Conservation (phyloP, 371 early-diverging fungal genomes). For the Apophysomyces elegans region DNA sequence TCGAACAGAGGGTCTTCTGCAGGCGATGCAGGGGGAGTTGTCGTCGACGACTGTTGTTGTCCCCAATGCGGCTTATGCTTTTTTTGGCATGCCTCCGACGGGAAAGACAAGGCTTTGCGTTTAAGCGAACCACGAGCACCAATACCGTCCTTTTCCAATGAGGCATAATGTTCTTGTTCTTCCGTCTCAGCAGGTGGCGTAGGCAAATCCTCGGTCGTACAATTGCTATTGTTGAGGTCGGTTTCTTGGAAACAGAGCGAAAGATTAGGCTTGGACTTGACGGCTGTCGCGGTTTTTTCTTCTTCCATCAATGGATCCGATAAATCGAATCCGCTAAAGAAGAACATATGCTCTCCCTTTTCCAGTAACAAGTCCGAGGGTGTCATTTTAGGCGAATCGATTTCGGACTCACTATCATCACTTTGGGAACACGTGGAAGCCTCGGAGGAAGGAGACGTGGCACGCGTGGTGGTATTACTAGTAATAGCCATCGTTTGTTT, state of each 20-base stretch:
- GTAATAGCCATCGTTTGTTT: slow-evolving; percentile 4
- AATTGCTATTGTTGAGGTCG: background rate
- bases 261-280: background rate
- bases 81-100: slow-evolving; percentile 7
- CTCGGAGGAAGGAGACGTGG: slow-evolving; percentile 3
- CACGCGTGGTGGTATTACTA: slow-evolving; percentile 5
- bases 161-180: slow-evolving; percentile 10
- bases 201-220: slow-evolving; percentile 20
- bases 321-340: slow-evolving; percentile 31
- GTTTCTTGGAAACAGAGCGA: background rate
- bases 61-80: slow-evolving; percentile 14
- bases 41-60: background rate
- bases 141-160: background rate
- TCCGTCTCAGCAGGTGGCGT: slow-evolving; percentile 26
- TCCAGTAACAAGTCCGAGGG: slow-evolving; percentile 35
- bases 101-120: slow-evolving; percentile 5
- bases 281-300: background rate
- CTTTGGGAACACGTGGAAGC: slow-evolving; percentile 15
- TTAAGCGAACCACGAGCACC: slow-evolving; percentile 9
- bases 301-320: slow-evolving; percentile 1
- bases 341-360: slow-evolving; percentile 26
- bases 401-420: slow-evolving; percentile 21
- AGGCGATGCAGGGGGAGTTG: slow-evolving; percentile 26
- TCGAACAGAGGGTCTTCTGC: slow-evolving; percentile 13
- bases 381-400: slow-evolving; percentile 20